Evolutionary conservation across 2,329 filamentous ascomycete genomes (phyloP), one percentile per base, ranked within the genome.

Genomic region (Metarhizium guizhouense): DNA sequence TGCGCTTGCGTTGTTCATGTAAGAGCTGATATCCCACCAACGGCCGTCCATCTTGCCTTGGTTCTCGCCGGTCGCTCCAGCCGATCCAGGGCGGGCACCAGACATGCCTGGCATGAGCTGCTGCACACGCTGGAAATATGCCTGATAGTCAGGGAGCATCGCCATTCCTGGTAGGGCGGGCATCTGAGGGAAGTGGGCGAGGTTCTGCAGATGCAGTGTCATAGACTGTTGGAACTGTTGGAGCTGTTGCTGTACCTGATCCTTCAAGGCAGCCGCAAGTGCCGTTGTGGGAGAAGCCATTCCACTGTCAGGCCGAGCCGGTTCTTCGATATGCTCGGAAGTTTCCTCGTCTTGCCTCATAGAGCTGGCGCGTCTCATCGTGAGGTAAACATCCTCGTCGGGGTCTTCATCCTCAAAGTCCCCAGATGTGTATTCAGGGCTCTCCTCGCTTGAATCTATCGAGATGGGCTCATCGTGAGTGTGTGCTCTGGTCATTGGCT

Each of bases 141-240:
- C 82, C 67, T 92, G 88, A 65, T 92, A 92, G 61, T 86, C 85
- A 11, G 86, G 83, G 55, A 89, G 72, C 58, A 80, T 73, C 1
- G 83, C 80, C 73, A 87, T 84, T 42, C 79, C 78, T n/a, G 72
- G 75, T 40, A 82, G 64, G 32, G 74, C 70, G 52, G 72, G 78
- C 65, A 89, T 79, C 62, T 83, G 79, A 42, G 72, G 77, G 36
- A 85, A 70, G 51, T 72, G 67, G 1, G 70, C 62, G 8, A 74
- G 59, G 53, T 86, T 86, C 52, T 86, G 85, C 62, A 89, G 76
- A 49, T 84, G 80, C 68, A 84, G 74, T 40, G 82, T 77, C 74
- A 90, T 79, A 49, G 78, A 83, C 66, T 90, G 85, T 65, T 91
- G 89, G 63, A 92, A 79, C 57, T 91, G 85, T 56, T 92, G 85